These are phyloP conservation scores for Deinandra increscens DNA, from an alignment of 129 eudicot genomes.

Conservation along the genomic window DNA sequence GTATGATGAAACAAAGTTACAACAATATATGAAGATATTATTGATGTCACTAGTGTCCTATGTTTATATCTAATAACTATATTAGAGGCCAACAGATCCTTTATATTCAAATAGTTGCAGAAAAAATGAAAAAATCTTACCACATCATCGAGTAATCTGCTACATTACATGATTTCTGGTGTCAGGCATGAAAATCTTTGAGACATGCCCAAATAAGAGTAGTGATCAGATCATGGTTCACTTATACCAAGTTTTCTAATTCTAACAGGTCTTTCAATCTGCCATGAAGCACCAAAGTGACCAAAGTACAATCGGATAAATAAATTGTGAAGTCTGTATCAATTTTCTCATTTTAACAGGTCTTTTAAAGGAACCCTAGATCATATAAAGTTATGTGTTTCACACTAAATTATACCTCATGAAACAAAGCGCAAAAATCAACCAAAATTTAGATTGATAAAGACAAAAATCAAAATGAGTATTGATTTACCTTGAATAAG, in stretches of 20 bases:
- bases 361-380: background rate
- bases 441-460: background rate
- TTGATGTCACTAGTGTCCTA: background rate
- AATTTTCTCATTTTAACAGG: background rate
- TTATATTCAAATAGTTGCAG: background rate
- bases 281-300: background rate
- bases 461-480: background rate
- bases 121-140: background rate
- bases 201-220: background rate
- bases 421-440: background rate
- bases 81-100: background rate
- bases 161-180: slow-evolving; percentile 2
- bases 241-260: too few relatives aligned
- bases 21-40: background rate
- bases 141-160: slow-evolving; percentile 20
- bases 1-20: background rate
- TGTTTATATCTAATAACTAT: background rate
- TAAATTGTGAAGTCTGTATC: background rate
- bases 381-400: background rate
- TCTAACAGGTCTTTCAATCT: too few relatives aligned
- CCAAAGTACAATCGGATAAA: too few relatives aligned
- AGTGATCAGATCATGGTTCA: too few relatives aligned
- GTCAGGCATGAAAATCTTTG: background rate
- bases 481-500: background rate
- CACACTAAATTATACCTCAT: background rate